These are phyloP conservation scores for carrot (Daucus carota) DNA, from an alignment of 129 eudicot genomes.

Conservation along the genomic window DH1_v3.0 NC_030381.2:45657501-45658000, in stretches of 20 bases:
- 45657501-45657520: slow-evolving; percentile 58
- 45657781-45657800: slow-evolving; percentile 49
- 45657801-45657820: slow-evolving; percentile 31
- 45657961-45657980: slow-evolving; percentile 82
- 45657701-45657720: slow-evolving; percentile 18
- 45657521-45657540: slow-evolving; percentile 71
- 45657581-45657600: slow-evolving; percentile 78
- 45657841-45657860: slow-evolving; percentile 91
- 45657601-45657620: slow-evolving; percentile 94
- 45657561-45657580: slow-evolving; percentile 64
- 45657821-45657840: slow-evolving; percentile 91
- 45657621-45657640: slow-evolving; percentile 56
- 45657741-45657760: slow-evolving; percentile 61
- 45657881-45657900: slow-evolving; percentile 14
- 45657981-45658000: slow-evolving; percentile 95
- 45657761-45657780: slow-evolving; percentile 64
- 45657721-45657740: slow-evolving; percentile 34
- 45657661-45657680: background rate
- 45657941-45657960: background rate
- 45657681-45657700: background rate
- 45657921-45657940: background rate
- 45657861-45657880: slow-evolving; percentile 91
- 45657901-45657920: background rate
- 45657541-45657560: slow-evolving; percentile 82
- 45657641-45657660: background rate